Conservation (phyloP, 257 asterid genomes). For the Penstemon eatonii region DNA sequence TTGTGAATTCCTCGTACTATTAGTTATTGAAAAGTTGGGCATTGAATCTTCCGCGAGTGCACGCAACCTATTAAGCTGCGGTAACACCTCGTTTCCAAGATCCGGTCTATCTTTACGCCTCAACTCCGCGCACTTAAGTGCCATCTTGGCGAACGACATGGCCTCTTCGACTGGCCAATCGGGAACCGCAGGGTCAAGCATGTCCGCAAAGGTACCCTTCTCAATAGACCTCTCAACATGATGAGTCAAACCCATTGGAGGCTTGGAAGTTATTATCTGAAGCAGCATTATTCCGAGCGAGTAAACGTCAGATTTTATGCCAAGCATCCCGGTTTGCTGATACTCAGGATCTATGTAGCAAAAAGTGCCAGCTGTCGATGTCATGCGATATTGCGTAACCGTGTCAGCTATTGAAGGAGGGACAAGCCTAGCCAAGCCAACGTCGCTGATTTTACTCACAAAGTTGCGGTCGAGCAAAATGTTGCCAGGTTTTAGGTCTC, state of each 20-base stretch:
- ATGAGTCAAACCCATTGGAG: constrained; percentile 28
- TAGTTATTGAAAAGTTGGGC: background rate
- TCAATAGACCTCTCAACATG: constrained; percentile 22
- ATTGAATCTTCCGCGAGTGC: constrained; percentile 8
- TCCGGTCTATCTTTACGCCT: constrained; percentile 28
- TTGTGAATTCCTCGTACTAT: background rate
- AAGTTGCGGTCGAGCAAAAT: constrained; percentile 29
- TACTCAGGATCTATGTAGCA: constrained; percentile 36
- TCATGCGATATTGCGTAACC: constrained; percentile 25
- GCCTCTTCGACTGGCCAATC: constrained; percentile 28
- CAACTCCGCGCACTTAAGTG: constrained; percentile 20
- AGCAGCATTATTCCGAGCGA: constrained; percentile 31
- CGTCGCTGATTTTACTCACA: constrained; percentile 33
- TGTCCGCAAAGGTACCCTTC: constrained; percentile 19
- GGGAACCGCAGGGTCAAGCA: constrained; percentile 20
- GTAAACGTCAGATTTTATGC: constrained; percentile 30
- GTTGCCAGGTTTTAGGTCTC: constrained; percentile 54
- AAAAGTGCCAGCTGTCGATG: constrained; percentile 33
- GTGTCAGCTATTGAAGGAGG: constrained; percentile 23
- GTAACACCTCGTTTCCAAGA: constrained; percentile 24
- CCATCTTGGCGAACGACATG: constrained; percentile 14
- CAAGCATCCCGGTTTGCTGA: constrained; percentile 34
- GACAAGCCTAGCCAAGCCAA: constrained; percentile 29
- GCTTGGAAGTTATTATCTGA: constrained; percentile 33
- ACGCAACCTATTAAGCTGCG: constrained; percentile 14